A percentile compares a stretch with the other conserved stretches of the same genome.
These are phyloP conservation scores for Entamoeba moshkovskii DNA, from an alignment of 208 protist species.

Conservation along the genomic window DNA sequence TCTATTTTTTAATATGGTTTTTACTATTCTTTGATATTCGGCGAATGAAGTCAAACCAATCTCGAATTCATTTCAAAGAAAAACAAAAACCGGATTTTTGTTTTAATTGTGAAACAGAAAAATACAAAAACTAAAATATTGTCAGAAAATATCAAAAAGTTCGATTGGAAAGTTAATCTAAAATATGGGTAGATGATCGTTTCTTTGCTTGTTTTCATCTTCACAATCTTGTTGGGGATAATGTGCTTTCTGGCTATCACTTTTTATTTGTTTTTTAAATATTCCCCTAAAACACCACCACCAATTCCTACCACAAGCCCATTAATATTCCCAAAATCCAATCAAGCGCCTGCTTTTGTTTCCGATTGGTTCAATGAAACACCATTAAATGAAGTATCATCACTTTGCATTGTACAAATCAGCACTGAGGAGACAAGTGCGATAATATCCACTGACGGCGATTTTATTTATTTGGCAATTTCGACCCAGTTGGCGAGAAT, in stretches of 20 bases:
- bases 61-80: too few relatives aligned
- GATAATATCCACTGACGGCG: background rate
- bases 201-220: background rate
- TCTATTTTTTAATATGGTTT: too few relatives aligned
- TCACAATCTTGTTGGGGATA: background rate
- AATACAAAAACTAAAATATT: too few relatives aligned
- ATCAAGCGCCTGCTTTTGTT: background rate
- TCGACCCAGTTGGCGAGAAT: background rate
- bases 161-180: too few relatives aligned
- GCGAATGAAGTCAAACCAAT: too few relatives aligned
- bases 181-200: too few relatives aligned
- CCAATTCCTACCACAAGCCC: background rate
- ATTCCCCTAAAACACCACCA: background rate
- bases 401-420: background rate
- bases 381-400: background rate
- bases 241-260: background rate
- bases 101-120: too few relatives aligned
- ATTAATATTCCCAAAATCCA: background rate
- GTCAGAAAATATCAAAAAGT: too few relatives aligned
- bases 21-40: too few relatives aligned
- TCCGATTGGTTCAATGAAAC: background rate
- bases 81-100: too few relatives aligned
- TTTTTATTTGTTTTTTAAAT: background rate
- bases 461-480: background rate
- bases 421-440: background rate